Evolutionary conservation across 768 basidiomycete genomes (phyloP), one percentile per base, ranked within the genome.

Genomic region (Scleroderma bovista): DNA sequence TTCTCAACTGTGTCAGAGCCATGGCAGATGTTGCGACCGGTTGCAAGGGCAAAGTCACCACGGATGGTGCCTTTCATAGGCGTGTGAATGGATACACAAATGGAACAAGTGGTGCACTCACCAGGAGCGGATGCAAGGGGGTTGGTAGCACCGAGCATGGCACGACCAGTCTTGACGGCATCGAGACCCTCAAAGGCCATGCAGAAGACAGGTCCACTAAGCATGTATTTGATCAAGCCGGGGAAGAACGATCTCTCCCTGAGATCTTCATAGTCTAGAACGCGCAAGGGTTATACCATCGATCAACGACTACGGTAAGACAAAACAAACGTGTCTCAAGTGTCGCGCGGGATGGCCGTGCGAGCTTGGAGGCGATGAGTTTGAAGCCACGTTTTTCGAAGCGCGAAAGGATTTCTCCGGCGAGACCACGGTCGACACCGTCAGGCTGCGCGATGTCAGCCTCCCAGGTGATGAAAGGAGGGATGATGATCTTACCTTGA

Each of bases 311-410:
- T 26, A 1, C 9, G 9, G 41, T 41, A 44, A 31, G 44, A 17
- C 17, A 26, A 24, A 23, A 65, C 71, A 41, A 15, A 91, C 90
- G 96, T 65, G 90, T 82, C 76, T 96, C 88, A 66, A 99, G 91
- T 73, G 93, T 94, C 62, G 79, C 80, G 53, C 77, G 72, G 57
- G 84, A 77, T 38, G 96, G 78, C 41, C 85, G 82, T 54, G 84
- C 84, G 66, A 97, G 77, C 78, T 99, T 97, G 67, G 97, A 76
- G 52, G 95, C 95, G 66, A 87, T 77, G 68, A 98, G 86, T 80
- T 97, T 96, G 85, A 83, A 99, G 59, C 96, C 96, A 59, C 95
- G 92, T 76, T 88, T 84, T 82, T 99, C 96, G 73, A 99, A 98
- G 62, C 95, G 83, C 65, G 78, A 62, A 72, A 95, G 90, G 83